Conservation (phyloP, 768 basidiomycete genomes). For the Podaxis rugospora region DNA sequence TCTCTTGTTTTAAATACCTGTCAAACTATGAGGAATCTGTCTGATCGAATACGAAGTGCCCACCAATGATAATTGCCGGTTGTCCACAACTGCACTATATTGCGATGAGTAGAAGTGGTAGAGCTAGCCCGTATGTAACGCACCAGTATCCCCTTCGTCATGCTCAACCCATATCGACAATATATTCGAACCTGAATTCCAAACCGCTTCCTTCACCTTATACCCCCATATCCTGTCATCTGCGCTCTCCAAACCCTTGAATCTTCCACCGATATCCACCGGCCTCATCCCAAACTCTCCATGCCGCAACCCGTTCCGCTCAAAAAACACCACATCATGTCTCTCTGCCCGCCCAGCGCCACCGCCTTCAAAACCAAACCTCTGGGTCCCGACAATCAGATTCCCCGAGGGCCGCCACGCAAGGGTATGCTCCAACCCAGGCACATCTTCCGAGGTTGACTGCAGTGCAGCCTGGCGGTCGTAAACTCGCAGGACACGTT, state of each 20-base stretch:
- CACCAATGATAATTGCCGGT: slow-evolving; percentile 94
- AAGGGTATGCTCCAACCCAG: slow-evolving; percentile 75
- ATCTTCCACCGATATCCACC: slow-evolving; percentile 25
- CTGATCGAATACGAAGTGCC: neutral
- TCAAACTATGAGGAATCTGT: neutral
- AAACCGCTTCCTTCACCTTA: slow-evolving; percentile 68
- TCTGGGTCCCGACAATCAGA: slow-evolving; percentile 75
- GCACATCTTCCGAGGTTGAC: slow-evolving; percentile 78
- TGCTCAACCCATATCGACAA: slow-evolving; percentile 82
- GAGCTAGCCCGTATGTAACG: slow-evolving; percentile 18
- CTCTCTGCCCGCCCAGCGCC: slow-evolving; percentile 60
- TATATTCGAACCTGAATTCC: slow-evolving; percentile 88
- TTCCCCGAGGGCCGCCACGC: slow-evolving; percentile 90
- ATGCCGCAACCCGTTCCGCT: slow-evolving; percentile 90
- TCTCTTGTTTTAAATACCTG: slow-evolving; percentile 93
- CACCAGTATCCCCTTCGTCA: slow-evolving; percentile 66
- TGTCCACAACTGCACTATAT: slow-evolving; percentile 88
- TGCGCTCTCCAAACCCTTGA: slow-evolving; percentile 27
- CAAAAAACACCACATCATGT: slow-evolving; percentile 91
- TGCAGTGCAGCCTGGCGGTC: slow-evolving; percentile 70
- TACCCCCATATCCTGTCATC: slow-evolving; percentile 55
- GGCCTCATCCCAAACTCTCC: slow-evolving; percentile 74
- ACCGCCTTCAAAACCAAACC: slow-evolving; percentile 75
- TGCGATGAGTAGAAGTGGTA: slow-evolving; percentile 6
- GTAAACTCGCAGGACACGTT: slow-evolving; percentile 70